These are phyloP conservation scores for Simplicillium aogashimaense DNA, from an alignment of 2,329 filamentous ascomycete species.

Conservation along the genomic window DNA sequence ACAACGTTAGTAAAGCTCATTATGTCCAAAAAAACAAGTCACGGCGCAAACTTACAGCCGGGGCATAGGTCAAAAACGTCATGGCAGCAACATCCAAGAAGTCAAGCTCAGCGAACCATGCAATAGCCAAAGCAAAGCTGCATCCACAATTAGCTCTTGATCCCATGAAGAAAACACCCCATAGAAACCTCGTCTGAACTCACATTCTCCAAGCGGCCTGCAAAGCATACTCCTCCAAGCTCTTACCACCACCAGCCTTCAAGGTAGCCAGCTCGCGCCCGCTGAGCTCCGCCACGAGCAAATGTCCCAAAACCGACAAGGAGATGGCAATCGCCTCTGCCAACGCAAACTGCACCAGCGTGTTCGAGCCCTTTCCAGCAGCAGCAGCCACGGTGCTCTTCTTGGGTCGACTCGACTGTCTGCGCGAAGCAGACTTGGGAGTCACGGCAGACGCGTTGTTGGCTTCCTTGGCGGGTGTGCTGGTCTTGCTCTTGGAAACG, in stretches of 20 bases:
- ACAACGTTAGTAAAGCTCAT: constrained; percentile 2
- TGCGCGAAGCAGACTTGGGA: constrained; percentile 1
- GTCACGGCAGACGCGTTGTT: not conserved
- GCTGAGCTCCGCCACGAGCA: constrained; percentile 58
- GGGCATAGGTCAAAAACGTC: constrained; percentile 62
- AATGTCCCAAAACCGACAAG: constrained; percentile 56
- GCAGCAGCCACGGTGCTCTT: not conserved
- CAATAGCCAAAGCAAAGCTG: constrained; percentile 41
- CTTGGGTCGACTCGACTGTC: constrained; percentile 4
- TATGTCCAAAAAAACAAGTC: constrained; percentile 2
- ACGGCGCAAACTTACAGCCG: constrained; percentile 41
- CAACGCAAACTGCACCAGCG: constrained; percentile 38
- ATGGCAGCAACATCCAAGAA: constrained; percentile 58
- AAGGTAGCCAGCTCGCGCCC: constrained; percentile 54
- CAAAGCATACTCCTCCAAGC: constrained; percentile 49
- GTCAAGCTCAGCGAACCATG: constrained; percentile 68
- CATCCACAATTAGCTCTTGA: constrained; percentile 30
- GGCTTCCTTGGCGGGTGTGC: constrained; percentile 3
- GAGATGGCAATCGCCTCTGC: constrained; percentile 45
- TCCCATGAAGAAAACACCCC: constrained; percentile 30
- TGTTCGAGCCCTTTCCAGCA: not conserved
- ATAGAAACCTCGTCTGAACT: constrained; percentile 19
- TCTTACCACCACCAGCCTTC: constrained; percentile 48
- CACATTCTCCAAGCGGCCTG: constrained; percentile 45
- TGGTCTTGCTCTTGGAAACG: constrained; percentile 1